phyloP scores from a whole-genome alignment of 345 rosid genomes.

The Ailanthus altissimus region DNA sequence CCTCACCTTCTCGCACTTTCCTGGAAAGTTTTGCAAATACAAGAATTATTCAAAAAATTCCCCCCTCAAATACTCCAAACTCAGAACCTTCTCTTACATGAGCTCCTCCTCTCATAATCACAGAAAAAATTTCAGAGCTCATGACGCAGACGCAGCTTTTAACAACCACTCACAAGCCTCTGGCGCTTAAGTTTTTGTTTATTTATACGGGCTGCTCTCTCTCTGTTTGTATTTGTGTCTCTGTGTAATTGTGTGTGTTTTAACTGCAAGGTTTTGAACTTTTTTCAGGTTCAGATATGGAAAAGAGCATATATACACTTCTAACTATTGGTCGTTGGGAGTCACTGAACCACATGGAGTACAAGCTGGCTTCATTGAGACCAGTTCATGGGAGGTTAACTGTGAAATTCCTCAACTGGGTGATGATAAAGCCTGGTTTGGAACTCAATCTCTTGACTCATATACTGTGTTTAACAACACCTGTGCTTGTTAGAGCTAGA shows the following conservation, averaged over 20 bases:
- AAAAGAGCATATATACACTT: slow-evolving; percentile 67
- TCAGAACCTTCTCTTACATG: slow-evolving; percentile 32
- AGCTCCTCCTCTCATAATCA: slow-evolving; percentile 29
- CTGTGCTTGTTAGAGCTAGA: slow-evolving; percentile 79
- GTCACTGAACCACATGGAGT: slow-evolving; percentile 81
- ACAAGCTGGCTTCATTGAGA: slow-evolving; percentile 63
- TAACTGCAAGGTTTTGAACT: slow-evolving; percentile 3
- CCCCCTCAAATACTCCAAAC: slow-evolving; percentile 23
- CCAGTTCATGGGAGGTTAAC: slow-evolving; percentile 91
- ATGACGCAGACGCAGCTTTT: slow-evolving; percentile 18
- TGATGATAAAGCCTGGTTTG: slow-evolving; percentile 66
- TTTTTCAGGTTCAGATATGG: slow-evolving; percentile 40
- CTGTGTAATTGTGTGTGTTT: background rate
- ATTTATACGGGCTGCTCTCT: background rate
- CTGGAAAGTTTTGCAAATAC: too few species aligned
- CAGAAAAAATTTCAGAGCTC: slow-evolving; percentile 25
- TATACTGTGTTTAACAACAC: slow-evolving; percentile 58
- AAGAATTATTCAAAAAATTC: slow-evolving; percentile 22
- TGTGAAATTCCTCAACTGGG: slow-evolving; percentile 77
- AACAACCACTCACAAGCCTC: slow-evolving; percentile 22
- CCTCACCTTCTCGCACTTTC: too few species aligned
- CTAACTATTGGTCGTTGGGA: slow-evolving; percentile 88
- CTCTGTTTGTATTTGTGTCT: background rate
- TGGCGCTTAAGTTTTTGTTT: slow-evolving; percentile 26
- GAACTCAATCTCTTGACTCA: slow-evolving; percentile 59